Evolutionary conservation across 169 alveolate species (phyloP).

Genomic region (Amoebophrya sp.): DNA sequence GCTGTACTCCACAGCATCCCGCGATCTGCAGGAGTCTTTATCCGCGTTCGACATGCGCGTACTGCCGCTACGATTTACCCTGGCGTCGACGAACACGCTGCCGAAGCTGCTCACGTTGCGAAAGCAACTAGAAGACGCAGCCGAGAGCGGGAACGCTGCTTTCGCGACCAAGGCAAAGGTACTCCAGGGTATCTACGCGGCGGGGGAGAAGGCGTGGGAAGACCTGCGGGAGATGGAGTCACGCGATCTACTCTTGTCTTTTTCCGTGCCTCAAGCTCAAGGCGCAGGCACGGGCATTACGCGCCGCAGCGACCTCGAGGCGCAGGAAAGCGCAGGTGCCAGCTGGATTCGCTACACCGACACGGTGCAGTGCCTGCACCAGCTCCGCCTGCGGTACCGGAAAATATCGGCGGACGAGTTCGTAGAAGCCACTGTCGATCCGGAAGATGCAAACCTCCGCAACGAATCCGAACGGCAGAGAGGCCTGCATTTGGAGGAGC

Average conservation of each 20-base stretch:
- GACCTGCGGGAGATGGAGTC: not conserved
- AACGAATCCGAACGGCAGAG: not conserved
- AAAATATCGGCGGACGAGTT: not conserved
- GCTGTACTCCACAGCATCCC: not conserved
- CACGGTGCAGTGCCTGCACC: not conserved
- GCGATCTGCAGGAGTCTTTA: not conserved
- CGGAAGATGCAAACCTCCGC: not conserved
- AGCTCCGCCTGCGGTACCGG: not conserved
- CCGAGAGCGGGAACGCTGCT: not conserved
- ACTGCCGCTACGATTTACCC: not conserved
- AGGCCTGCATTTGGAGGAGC: not conserved
- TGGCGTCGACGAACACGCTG: not conserved
- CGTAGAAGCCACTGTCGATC: not conserved
- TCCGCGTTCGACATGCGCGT: not conserved
- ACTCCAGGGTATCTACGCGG: not conserved
- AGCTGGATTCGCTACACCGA: not conserved
- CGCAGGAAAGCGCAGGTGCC: not conserved
- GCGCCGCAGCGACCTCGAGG: not conserved
- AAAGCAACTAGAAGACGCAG: not conserved
- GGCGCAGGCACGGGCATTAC: not conserved
- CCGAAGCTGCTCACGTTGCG: not conserved
- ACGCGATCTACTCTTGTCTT: not conserved
- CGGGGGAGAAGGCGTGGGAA: not conserved
- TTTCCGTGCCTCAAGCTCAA: not conserved
- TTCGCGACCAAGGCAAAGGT: not conserved